Conservation (phyloP, 2,329 filamentous ascomycete genomes). For the Dactylella cylindrospora region DNA sequence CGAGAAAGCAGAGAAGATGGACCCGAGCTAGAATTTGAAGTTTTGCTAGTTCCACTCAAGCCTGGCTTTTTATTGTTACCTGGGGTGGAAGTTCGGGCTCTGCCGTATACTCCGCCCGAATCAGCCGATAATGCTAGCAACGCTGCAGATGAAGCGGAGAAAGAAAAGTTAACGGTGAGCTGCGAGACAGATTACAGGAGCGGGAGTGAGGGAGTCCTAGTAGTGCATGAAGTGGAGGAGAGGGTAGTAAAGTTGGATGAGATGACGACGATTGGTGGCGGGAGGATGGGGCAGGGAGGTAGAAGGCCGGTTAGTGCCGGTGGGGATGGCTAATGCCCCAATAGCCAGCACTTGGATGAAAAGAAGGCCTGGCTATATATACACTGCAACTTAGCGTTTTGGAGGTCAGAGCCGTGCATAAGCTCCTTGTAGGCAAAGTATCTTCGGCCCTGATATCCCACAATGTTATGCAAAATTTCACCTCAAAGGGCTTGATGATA, state of each 20-base stretch:
- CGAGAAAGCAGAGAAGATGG: slow-evolving; percentile 50
- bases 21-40: slow-evolving; percentile 60
- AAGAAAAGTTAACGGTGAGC: slow-evolving; percentile 52
- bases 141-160: slow-evolving; percentile 12
- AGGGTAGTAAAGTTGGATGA: slow-evolving; percentile 36
- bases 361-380: slow-evolving; percentile 2
- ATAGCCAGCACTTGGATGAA: slow-evolving; percentile 15
- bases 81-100: slow-evolving; percentile 69
- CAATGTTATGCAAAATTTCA: too few relatives aligned
- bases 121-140: slow-evolving; percentile 46
- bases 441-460: not conserved
- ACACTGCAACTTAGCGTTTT: too few relatives aligned
- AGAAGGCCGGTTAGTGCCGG: slow-evolving; percentile 33
- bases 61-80: slow-evolving; percentile 78
- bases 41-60: slow-evolving; percentile 78
- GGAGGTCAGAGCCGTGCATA: too few relatives aligned
- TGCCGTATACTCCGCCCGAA: slow-evolving; percentile 56
- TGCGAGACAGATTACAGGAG: slow-evolving; percentile 82
- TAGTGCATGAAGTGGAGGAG: slow-evolving; percentile 65
- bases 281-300: slow-evolving; percentile 25
- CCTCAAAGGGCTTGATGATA: too few relatives aligned
- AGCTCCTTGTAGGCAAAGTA: too few relatives aligned
- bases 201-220: slow-evolving; percentile 72
- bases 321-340: too few relatives aligned
- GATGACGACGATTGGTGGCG: slow-evolving; percentile 18